phyloP scores from a whole-genome alignment of 2,329 filamentous ascomycete species.

The Cercospora citrullina region DNA sequence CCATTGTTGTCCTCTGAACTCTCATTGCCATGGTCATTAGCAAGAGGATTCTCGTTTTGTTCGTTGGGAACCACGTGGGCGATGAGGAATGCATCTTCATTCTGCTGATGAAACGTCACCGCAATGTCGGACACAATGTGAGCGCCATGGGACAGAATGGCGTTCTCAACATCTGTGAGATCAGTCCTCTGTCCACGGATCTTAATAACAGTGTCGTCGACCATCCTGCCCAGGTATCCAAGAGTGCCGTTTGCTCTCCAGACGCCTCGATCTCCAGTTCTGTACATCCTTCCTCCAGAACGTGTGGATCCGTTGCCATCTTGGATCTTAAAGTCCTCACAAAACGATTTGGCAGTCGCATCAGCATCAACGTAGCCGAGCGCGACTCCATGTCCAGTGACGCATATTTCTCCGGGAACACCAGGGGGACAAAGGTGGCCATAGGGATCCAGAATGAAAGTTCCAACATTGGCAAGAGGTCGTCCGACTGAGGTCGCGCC shows the following conservation, averaged over 20 bases:
- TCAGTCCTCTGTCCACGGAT: conserved; percentile 50
- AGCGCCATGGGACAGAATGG: conserved; percentile 33
- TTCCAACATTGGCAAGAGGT: conserved; percentile 41
- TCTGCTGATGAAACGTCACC: conserved; percentile 21
- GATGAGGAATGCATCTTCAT: conserved; percentile 35
- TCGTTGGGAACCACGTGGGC: conserved; percentile 40
- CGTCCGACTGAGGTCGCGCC: conserved; percentile 18
- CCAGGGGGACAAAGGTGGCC: conserved; percentile 44
- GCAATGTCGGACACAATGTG: conserved; percentile 35
- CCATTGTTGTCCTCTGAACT: neutral
- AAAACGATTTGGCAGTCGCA: conserved; percentile 20
- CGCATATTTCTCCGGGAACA: conserved; percentile 46
- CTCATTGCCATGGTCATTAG: neutral
- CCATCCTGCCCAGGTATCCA: conserved; percentile 42
- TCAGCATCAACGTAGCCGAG: conserved; percentile 39
- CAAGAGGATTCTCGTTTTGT: neutral
- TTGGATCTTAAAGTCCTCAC: conserved; percentile 10
- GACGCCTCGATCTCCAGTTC: conserved; percentile 45
- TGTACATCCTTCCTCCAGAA: conserved; percentile 36
- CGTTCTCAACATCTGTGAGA: conserved; percentile 48
- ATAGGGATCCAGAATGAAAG: conserved; percentile 47
- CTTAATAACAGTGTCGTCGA: conserved; percentile 50
- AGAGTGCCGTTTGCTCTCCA: conserved; percentile 41
- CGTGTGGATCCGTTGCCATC: neutral
- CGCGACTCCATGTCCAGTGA: conserved; percentile 44